phyloP scores from a whole-genome alignment of 805 yeast species.

The Teunomyces pallodes region DNA sequence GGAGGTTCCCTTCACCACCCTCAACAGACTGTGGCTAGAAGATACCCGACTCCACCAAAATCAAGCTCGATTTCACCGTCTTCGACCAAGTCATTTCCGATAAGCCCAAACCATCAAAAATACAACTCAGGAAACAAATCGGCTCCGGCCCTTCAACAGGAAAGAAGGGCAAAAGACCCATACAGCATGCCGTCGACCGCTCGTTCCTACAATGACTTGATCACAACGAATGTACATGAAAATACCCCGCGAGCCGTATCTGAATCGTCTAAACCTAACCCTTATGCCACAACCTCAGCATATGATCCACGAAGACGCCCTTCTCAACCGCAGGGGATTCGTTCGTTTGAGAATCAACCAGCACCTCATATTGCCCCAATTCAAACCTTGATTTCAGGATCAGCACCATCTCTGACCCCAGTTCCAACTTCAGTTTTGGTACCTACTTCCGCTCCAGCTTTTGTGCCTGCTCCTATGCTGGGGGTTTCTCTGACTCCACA shows the following conservation, averaged over 20 bases:
- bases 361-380: background rate
- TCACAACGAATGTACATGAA: background rate
- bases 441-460: background rate
- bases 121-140: slow-evolving; percentile 2
- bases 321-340: slow-evolving; percentile 2
- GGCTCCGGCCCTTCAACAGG: slow-evolving; percentile 8
- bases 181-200: background rate
- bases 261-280: background rate
- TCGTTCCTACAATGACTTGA: background rate
- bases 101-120: slow-evolving; percentile 3
- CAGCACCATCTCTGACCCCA: background rate
- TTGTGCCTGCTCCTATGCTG: background rate
- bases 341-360: background rate
- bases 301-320: background rate
- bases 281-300: background rate
- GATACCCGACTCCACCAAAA: slow-evolving; percentile 11
- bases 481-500: background rate
- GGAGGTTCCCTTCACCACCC: background rate
- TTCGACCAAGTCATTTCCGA: slow-evolving; percentile 8
- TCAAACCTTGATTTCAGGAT: background rate
- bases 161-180: background rate
- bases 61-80: slow-evolving; percentile 9
- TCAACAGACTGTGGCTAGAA: background rate
- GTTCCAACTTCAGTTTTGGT: background rate
- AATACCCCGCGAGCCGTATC: background rate